These are phyloP conservation scores for Hylodesmum podocarpum DNA, from an alignment of 306 rosid species.

Conservation along the genomic window DNA sequence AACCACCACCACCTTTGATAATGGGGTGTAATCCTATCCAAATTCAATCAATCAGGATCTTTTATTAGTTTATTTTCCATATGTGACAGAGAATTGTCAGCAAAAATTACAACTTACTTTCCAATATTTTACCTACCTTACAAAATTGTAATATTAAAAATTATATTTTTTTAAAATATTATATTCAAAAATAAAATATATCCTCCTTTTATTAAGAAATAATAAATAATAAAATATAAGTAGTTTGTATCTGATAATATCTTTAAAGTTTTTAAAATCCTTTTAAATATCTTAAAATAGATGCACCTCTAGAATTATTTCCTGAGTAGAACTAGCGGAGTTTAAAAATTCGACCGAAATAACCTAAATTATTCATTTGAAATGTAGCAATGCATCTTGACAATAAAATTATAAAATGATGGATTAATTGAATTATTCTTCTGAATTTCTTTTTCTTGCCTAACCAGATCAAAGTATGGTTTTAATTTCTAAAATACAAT, in stretches of 20 bases:
- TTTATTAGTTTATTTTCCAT: conserved; percentile 10
- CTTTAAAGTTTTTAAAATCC: no score
- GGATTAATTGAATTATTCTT: neutral
- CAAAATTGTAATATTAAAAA: no score
- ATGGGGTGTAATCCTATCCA: conserved; percentile 11
- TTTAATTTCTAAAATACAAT: neutral
- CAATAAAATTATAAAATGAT: neutral
- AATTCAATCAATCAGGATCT: conserved; percentile 9
- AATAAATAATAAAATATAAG: no score
- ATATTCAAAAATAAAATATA: no score
- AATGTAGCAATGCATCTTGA: neutral
- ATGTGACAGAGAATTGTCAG: neutral
- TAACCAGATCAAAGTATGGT: neutral
- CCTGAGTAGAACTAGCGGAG: neutral
- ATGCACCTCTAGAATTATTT: neutral
- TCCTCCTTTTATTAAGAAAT: no score
- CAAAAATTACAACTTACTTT: neutral
- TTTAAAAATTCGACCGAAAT: neutral
- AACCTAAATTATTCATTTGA: neutral
- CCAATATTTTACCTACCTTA: no score
- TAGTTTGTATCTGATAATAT: no score
- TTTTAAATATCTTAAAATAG: no score
- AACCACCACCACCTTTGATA: conserved; percentile 23
- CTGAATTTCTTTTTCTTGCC: neutral
- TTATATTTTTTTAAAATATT: no score